Base-by-base conservation (phyloP, 1,139 yeast genomes). In the Ashbya aceris region DNA sequence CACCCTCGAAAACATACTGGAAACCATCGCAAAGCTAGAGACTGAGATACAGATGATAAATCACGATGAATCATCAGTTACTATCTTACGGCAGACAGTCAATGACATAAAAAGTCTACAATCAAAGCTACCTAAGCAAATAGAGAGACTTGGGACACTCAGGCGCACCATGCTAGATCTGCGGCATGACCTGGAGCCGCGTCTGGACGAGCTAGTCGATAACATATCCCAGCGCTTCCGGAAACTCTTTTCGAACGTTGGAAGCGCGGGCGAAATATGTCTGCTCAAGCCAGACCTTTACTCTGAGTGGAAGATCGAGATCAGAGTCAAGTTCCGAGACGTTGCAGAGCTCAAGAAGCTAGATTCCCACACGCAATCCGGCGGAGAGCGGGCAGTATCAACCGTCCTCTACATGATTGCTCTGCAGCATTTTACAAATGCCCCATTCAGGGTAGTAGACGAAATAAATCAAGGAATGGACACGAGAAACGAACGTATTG, bases 381-480 rank as follows among this genome's bases (percentile, higher is more conserved):
- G 99, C 43, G 99, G 99, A 40, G 99, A 93, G 61, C 75, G 96
- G 54, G 95, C 98, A 0, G 96, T 91, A 0, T 81, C 96, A 0
- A 93, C 98, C 0, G 89, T 91, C 7, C 76, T 87, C 45, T 93
- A 83, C 58, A 74, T 93, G 54, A 84, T 93, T 73, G 82, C 97
- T 1, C 66, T 93, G 47, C 99, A 93, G 65, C 91, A 89, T n/a
- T 70, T 85, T 45, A 81, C 96, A 0, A 74, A 74, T 33, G 87
- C 96, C 0, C 98, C 98, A 8, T 86, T 93, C 58, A 70, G 97
- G 55, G 91, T 91, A 2, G 96, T 93, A 6, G 99, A 93, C 63
- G 99, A 93, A 67, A 93, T 93, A 50, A 93, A 93, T 61, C 99
- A 93, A 66, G 99, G 98, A 50, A 89, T 93, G 97, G 99, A 93